Percentiles rank a stretch among this genome's conserved stretches.
These are phyloP conservation scores for Penicillium sp. DNA, from an alignment of 2,329 filamentous ascomycete genomes.

Conservation along the genomic window DNA sequence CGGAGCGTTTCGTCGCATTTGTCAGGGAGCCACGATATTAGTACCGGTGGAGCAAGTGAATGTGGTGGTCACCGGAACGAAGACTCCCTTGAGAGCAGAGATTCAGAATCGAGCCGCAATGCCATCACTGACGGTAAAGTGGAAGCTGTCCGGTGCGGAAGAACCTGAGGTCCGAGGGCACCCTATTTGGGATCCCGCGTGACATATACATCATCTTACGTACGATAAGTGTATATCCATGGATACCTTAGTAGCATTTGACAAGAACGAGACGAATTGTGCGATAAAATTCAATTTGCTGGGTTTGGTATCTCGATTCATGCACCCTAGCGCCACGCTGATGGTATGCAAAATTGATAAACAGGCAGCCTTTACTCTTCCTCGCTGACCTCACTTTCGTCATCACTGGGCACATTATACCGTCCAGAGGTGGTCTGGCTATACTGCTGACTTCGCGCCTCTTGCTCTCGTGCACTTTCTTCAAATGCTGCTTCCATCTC, in stretches of 20 bases:
- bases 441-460: constrained; percentile 39
- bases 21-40: not conserved
- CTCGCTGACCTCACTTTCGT: constrained; percentile 65
- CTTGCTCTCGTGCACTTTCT: constrained; percentile 41
- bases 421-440: constrained; percentile 28
- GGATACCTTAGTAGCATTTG: too few relatives aligned
- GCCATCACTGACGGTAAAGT: not conserved
- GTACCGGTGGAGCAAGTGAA: not conserved
- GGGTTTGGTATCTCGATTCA: constrained; percentile 18
- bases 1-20: constrained; percentile 11
- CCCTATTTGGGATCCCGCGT: too few relatives aligned
- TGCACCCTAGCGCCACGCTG: constrained; percentile 18
- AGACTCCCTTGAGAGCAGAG: not conserved
- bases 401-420: constrained; percentile 45
- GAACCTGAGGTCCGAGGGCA: constrained; percentile 1
- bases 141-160: constrained; percentile 10
- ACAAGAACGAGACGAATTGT: too few relatives aligned
- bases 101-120: not conserved
- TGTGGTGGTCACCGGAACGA: not conserved
- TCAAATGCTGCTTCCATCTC: constrained; percentile 58
- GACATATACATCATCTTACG: too few relatives aligned
- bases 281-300: too few relatives aligned
- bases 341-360: constrained; percentile 14
- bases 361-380: constrained; percentile 52
- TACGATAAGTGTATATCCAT: too few relatives aligned